Percentiles rank a stretch among this genome's conserved stretches.
These are phyloP conservation scores for Usnea hakonensis DNA, from an alignment of 495 filamentous ascomycete genomes.

Conservation along the genomic window DNA sequence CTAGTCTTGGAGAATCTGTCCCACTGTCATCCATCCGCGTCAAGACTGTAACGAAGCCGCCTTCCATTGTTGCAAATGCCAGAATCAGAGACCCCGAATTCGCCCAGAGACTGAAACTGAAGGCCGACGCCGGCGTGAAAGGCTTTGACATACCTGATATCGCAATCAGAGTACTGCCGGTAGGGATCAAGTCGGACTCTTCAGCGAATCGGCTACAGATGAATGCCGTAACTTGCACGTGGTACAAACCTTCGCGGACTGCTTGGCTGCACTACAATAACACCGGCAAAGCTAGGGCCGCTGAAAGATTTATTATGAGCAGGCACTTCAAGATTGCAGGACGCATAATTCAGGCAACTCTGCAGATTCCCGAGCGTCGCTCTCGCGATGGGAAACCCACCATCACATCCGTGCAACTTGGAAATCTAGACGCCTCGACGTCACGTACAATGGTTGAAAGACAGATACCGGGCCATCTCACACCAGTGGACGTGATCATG, in stretches of 20 bases:
- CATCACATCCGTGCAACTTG: conserved; percentile 9
- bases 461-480: not conserved
- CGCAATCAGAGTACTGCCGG: not conserved
- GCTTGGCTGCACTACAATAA: conserved; percentile 8
- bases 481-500: not conserved
- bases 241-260: conserved; percentile 17
- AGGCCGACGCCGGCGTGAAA: not conserved
- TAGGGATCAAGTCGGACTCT: not conserved
- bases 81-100: conserved; percentile 2
- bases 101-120: conserved; percentile 1
- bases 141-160: not conserved
- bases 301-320: not conserved
- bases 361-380: not conserved
- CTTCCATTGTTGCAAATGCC: not conserved
- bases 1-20: not conserved
- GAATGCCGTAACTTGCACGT: conserved; percentile 11
- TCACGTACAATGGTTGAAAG: not conserved
- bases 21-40: conserved; percentile 3
- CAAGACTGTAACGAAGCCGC: not conserved
- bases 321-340: conserved; percentile 2
- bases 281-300: not conserved
- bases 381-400: not conserved
- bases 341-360: conserved; percentile 3
- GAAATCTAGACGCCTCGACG: conserved; percentile 5
- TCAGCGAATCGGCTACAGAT: conserved; percentile 8